Evolutionary conservation across 2,329 filamentous ascomycete genomes (phyloP).

Genomic region (Aspergillus eucalypticola): DNA sequence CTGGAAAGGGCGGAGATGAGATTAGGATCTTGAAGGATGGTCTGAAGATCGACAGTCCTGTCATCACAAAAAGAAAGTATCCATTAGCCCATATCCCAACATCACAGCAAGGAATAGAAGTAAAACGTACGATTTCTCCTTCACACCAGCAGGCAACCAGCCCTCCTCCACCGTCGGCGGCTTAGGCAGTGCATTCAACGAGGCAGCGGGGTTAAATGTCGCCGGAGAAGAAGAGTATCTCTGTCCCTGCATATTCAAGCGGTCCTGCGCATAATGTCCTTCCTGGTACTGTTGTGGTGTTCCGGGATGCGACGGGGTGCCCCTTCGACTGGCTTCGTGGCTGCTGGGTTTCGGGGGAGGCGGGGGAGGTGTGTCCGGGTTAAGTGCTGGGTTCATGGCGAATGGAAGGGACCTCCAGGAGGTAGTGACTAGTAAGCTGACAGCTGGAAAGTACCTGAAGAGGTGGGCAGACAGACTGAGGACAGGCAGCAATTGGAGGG

Average conservation of each 20-base stretch:
- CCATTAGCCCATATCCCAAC: background rate
- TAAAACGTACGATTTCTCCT: conserved; percentile 74
- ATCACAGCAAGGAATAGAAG: too few species aligned
- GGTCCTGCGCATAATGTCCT: conserved; percentile 24
- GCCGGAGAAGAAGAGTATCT: conserved; percentile 13
- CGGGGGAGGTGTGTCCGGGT: conserved; percentile 62
- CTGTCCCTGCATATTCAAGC: conserved; percentile 10
- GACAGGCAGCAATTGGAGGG: conserved; percentile 6
- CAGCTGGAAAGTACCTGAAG: background rate
- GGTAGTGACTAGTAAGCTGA: background rate
- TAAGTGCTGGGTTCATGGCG: conserved; percentile 36
- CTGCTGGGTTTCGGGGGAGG: conserved; percentile 72
- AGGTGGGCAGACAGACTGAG: background rate
- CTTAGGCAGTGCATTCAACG: conserved; percentile 24
- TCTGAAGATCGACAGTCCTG: conserved; percentile 59
- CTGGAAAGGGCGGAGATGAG: conserved; percentile 76
- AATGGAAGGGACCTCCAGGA: background rate
- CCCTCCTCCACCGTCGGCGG: conserved; percentile 54
- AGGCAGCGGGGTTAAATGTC: conserved; percentile 15
- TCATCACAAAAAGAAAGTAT: conserved; percentile 10
- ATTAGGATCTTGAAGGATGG: conserved; percentile 69
- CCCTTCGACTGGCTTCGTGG: conserved; percentile 67
- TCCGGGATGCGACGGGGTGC: conserved; percentile 56
- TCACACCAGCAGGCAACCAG: conserved; percentile 75
- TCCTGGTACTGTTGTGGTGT: conserved; percentile 42